Base-by-base conservation (phyloP, 139 green algal species). In the Yamagishiella unicocca region DNA sequence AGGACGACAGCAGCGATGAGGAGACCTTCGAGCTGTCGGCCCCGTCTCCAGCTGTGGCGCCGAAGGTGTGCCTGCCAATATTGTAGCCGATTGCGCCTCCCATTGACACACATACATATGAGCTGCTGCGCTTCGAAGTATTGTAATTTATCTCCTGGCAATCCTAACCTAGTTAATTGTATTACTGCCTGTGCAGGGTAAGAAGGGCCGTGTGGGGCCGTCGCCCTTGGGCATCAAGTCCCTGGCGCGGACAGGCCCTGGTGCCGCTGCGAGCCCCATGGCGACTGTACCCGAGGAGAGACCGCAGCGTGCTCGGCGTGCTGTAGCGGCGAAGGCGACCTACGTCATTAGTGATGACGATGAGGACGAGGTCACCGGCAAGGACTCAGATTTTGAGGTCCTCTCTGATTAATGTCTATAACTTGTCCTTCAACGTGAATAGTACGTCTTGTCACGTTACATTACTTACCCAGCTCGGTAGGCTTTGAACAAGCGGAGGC, bases 21-120 rank as follows among this genome's bases (percentile, higher is more conserved):
- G 81, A 90, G 67, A 71, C 88, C 8, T 94, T 85, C 33, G 92
- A 95, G 67, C 74, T 94, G 40, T 88, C 94, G 1, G 90, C 91
- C 2, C 90, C 90, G 19, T 92, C 90, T 22, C 89, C 88, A 21
- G 93, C 91, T 22, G 74, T 93, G 42, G 87, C 90, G 33, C 90
- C 85, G 43, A 89, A 92, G 88, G 87, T 91, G 55, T 12, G 70
- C 37, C 29, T 21, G 19, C 50, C 17, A 58, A 58, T 58, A 58
- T 58, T 58, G 50, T n/a, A n/a, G n/a, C n/a, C n/a, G n/a, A n/a
- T 12, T 58, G 82, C 25, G 2, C 27, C 53, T 40, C n/a, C 64
- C 42, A 38, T 7, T 50, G 17, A 58, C 50, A 58, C 50, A 58
- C 50, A 12, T 46, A n/a, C n/a, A n/a, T n/a, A n/a, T n/a, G n/a